Conservation (phyloP, 1,284 basidiomycete species). For the Malassezia furfur region DNA sequence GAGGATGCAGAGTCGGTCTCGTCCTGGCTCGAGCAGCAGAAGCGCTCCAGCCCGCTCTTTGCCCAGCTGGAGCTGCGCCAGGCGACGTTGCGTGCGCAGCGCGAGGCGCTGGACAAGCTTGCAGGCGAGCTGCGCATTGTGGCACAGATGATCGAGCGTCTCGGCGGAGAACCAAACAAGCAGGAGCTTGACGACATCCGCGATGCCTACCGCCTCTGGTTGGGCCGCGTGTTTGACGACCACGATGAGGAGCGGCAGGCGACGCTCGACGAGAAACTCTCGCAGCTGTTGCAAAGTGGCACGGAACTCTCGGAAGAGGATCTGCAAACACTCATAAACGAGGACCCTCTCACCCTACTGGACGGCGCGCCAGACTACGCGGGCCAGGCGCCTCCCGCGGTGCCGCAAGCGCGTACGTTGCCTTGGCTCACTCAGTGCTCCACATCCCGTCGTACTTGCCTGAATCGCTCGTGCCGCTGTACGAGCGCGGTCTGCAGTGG, state of each 20-base stretch:
- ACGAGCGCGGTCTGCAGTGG: conserved; percentile 61
- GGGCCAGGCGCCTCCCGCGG: not conserved
- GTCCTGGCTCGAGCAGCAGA: conserved; percentile 12
- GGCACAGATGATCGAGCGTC: not conserved
- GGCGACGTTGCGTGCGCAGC: not conserved
- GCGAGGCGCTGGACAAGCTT: not conserved
- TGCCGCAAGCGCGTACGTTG: not conserved
- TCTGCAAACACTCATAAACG: conserved; percentile 59
- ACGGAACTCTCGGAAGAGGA: conserved; percentile 32
- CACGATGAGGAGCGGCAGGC: conserved; percentile 22
- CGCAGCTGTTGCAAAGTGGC: not conserved
- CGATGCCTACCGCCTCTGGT: not conserved
- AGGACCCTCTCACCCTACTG: conserved; percentile 33
- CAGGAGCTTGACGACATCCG: not conserved
- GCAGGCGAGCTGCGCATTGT: conserved; percentile 8
- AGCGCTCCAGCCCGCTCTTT: conserved; percentile 7
- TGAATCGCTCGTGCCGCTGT: conserved; percentile 66
- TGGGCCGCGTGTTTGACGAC: conserved; percentile 34
- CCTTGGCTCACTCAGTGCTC: conserved; percentile 57
- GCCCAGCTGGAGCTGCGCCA: conserved; percentile 9
- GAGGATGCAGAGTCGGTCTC: conserved; percentile 26
- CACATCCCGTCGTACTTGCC: conserved; percentile 76
- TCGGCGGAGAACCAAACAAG: not conserved
- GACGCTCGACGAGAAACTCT: not conserved
- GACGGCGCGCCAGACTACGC: conserved; percentile 42